A percentile compares a stretch with the other conserved stretches of the same genome.
Conservation (phyloP, 2,329 filamentous ascomycete species). For the Aspergillus pseudoviridinutans region DNA sequence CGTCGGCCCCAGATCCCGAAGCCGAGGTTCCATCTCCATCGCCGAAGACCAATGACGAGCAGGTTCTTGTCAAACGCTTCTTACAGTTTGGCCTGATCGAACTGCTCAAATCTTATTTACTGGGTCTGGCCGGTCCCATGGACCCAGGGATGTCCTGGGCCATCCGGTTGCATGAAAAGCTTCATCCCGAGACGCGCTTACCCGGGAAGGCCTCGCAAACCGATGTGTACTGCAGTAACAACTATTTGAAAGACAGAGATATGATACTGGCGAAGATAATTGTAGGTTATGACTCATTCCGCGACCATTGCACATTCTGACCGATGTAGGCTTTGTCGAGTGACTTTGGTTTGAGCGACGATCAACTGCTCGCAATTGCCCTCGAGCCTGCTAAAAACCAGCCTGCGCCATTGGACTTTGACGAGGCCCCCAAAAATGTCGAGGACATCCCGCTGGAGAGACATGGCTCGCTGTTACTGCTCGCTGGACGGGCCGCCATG, state of each 20-base stretch:
- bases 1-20: slow-evolving; percentile 55
- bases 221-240: slow-evolving; percentile 48
- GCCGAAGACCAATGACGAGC: slow-evolving; percentile 44
- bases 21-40: slow-evolving; percentile 42
- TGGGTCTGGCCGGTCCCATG: slow-evolving; percentile 34
- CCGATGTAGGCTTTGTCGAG: slow-evolving; percentile 46
- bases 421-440: slow-evolving; percentile 50
- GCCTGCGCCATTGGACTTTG: slow-evolving; percentile 47
- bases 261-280: slow-evolving; percentile 56
- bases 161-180: slow-evolving; percentile 53
- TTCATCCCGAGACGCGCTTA: slow-evolving; percentile 50
- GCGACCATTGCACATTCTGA: slow-evolving; percentile 2
- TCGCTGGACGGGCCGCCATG: slow-evolving; percentile 50
- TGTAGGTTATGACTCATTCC: slow-evolving; percentile 24
- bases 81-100: slow-evolving; percentile 62
- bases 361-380: slow-evolving; percentile 46
- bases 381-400: slow-evolving; percentile 38
- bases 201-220: slow-evolving; percentile 48
- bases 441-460: slow-evolving; percentile 55
- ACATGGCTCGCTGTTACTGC: slow-evolving; percentile 52
- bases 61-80: slow-evolving; percentile 50
- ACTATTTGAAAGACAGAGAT: slow-evolving; percentile 49
- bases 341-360: slow-evolving; percentile 49
- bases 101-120: slow-evolving; percentile 57
- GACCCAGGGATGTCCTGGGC: slow-evolving; percentile 43